Evolutionary conservation across 129 eudicot genomes (phyloP).

Genomic region (Chrysanthemum lavandulifolium): DNA sequence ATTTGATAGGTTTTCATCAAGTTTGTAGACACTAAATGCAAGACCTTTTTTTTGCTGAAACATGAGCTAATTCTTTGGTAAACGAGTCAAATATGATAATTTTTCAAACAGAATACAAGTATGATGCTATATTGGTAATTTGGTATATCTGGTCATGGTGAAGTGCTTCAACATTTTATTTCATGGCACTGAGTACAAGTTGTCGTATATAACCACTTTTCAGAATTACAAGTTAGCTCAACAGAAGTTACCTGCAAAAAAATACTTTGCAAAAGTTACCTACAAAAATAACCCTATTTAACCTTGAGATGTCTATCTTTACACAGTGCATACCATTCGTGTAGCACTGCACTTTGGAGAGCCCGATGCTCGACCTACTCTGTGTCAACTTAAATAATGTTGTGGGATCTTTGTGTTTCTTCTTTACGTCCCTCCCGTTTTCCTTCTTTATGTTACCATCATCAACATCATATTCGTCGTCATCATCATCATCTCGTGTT

Average conservation of each 20-base stretch:
- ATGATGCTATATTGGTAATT: too few species aligned
- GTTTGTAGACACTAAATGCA: too few species aligned
- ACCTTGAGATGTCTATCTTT: constrained; percentile 74
- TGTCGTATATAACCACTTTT: neutral
- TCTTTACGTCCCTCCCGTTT: constrained; percentile 35
- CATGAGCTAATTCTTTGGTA: too few species aligned
- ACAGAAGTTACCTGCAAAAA: neutral
- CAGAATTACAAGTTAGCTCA: neutral
- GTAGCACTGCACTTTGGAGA: constrained; percentile 78
- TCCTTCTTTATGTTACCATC: too few species aligned
- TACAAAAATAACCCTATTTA: constrained; percentile 22
- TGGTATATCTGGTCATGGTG: too few species aligned
- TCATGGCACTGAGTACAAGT: too few species aligned
- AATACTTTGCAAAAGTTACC: constrained; percentile 31
- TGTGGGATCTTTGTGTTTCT: constrained; percentile 67
- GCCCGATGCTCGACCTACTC: constrained; percentile 93
- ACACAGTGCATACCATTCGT: constrained; percentile 20
- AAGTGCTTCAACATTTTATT: too few species aligned
- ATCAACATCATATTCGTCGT: constrained; percentile 33
- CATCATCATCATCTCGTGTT: constrained; percentile 32
- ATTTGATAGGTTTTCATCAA: too few species aligned
- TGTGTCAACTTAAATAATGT: constrained; percentile 32
- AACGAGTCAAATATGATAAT: too few species aligned
- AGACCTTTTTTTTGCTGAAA: too few species aligned
- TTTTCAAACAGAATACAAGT: too few species aligned